Conservation (phyloP, 108 stramenopile genomes). For the Epithemia pelagica region DNA sequence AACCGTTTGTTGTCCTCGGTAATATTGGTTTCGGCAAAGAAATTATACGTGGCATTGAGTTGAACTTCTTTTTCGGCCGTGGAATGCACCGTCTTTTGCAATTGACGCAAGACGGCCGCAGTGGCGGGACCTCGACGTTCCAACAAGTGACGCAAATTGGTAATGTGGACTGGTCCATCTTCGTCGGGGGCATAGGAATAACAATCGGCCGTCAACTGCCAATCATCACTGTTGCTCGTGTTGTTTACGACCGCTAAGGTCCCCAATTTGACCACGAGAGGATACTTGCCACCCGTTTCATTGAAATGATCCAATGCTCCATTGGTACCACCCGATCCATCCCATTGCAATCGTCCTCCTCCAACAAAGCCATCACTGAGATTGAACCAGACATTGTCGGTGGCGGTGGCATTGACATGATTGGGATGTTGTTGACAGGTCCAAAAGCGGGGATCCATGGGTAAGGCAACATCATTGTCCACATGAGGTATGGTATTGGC, state of each 20-base stretch:
- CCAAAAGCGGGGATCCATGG: constrained; percentile 62
- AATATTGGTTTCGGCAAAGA: constrained; percentile 56
- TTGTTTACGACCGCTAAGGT: constrained; percentile 61
- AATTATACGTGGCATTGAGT: constrained; percentile 90
- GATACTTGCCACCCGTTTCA: constrained; percentile 85
- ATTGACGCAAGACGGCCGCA: constrained; percentile 15
- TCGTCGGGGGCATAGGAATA: constrained; percentile 97
- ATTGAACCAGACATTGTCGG: constrained; percentile 98
- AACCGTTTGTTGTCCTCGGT: constrained; percentile 74
- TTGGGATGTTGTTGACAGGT: constrained; percentile 52
- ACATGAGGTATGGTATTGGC: constrained; percentile 55
- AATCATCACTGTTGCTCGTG: constrained; percentile 72
- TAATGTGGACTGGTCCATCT: constrained; percentile 94
- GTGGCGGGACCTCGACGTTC: constrained; percentile 85
- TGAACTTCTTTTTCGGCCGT: constrained; percentile 97
- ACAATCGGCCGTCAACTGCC: constrained; percentile 95
- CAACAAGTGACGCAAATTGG: constrained; percentile 90
- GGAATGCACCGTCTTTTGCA: constrained; percentile 95
- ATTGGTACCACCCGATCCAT: constrained; percentile 92
- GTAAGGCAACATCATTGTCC: constrained; percentile 69
- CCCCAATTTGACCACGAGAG: constrained; percentile 96
- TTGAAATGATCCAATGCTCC: constrained; percentile 94
- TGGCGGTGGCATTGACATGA: constrained; percentile 30
- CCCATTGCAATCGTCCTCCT: constrained; percentile 97
- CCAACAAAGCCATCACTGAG: constrained; percentile 94